Evolutionary conservation across 1,284 basidiomycete genomes (phyloP).

Genomic region (Cutaneotrichosporon sp.): DNA sequence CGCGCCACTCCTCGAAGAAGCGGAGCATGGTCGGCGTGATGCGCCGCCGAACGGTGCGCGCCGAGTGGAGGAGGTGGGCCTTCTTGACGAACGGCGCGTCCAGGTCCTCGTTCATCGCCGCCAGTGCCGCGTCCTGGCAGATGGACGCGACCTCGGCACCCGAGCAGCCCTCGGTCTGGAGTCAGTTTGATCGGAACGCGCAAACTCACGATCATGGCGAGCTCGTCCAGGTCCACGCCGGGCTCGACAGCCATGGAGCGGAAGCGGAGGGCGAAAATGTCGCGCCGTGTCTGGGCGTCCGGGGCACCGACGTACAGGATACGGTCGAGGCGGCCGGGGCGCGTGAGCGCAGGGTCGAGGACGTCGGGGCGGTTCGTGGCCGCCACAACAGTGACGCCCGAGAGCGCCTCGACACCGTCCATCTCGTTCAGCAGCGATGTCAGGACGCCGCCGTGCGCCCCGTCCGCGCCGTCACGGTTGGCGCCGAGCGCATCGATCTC

Average conservation of each 20-base stretch:
- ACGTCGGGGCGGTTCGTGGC: constrained; percentile 95
- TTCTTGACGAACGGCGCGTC: constrained; percentile 72
- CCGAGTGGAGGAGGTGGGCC: constrained; percentile 73
- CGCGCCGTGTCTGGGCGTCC: constrained; percentile 71
- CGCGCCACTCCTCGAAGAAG: constrained; percentile 66
- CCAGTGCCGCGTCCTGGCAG: constrained; percentile 93
- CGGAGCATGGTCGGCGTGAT: constrained; percentile 81
- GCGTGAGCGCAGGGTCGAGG: constrained; percentile 90
- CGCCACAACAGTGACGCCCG: constrained; percentile 90
- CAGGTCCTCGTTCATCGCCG: constrained; percentile 85
- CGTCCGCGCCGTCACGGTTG: constrained; percentile 67
- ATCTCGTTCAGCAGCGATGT: constrained; percentile 95
- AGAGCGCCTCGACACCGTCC: constrained; percentile 93
- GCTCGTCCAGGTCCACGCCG: constrained; percentile 65
- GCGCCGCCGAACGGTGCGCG: constrained; percentile 70
- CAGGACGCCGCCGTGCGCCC: constrained; percentile 76
- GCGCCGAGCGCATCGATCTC: constrained; percentile 94
- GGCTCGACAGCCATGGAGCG: constrained; percentile 76
- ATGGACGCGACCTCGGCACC: constrained; percentile 91
- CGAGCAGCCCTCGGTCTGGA: constrained; percentile 88
- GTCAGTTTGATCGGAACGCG: neutral
- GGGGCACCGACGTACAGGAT: constrained; percentile 95
- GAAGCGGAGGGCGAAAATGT: constrained; percentile 80
- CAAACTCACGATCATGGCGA: constrained; percentile 71
- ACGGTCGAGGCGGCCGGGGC: constrained; percentile 90